Evolutionary conservation across 345 rosid genomes (phyloP).

Genomic region (Lepidium sativum): DNA sequence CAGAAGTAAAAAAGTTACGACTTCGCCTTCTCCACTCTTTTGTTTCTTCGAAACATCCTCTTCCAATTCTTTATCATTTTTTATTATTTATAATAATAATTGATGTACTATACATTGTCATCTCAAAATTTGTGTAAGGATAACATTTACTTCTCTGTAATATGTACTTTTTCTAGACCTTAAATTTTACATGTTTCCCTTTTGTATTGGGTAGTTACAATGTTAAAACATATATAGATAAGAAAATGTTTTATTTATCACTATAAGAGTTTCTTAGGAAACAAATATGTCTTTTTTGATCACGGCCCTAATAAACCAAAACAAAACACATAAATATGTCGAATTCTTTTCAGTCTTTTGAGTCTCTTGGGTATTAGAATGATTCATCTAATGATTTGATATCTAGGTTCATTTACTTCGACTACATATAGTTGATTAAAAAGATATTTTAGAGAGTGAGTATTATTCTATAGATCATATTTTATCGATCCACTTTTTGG

Average conservation of each 20-base stretch:
- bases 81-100: not conserved
- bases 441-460: too few species aligned
- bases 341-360: too few species aligned
- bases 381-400: too few species aligned
- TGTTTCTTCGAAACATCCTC: not conserved
- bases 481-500: too few species aligned
- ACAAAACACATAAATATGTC: too few species aligned
- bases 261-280: not conserved
- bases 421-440: too few species aligned
- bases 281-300: not conserved
- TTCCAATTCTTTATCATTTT: not conserved
- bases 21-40: slow-evolving; percentile 8
- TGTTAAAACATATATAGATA: not conserved
- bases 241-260: not conserved
- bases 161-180: not conserved
- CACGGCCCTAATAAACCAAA: not conserved
- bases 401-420: too few species aligned
- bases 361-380: too few species aligned
- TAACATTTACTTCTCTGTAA: not conserved
- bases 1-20: not conserved
- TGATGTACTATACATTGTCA: not conserved
- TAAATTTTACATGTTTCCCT: too few species aligned
- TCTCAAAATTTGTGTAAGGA: slow-evolving; percentile 7
- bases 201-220: not conserved
- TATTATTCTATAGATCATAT: too few species aligned